Evolutionary conservation across 2,329 filamentous ascomycete genomes (phyloP).

Genomic region (Venturia effusa): DNA sequence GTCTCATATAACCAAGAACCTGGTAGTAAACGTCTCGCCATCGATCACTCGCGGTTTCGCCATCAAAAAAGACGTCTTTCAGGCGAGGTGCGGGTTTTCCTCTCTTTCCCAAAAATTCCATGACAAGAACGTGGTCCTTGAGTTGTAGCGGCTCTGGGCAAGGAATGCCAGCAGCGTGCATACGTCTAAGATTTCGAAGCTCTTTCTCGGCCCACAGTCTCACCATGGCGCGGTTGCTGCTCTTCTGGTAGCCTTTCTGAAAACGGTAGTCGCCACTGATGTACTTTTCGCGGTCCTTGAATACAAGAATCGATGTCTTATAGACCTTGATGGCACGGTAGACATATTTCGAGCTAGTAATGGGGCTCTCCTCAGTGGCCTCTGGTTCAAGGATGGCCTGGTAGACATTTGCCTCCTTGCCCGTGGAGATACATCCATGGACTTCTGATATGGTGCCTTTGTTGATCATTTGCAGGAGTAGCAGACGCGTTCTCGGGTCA

Average conservation of each 20-base stretch:
- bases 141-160: conserved; percentile 84
- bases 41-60: conserved; percentile 48
- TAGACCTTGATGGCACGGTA: conserved; percentile 96
- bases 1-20: conserved; percentile 77
- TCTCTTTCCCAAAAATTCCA: conserved; percentile 82
- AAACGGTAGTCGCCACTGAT: conserved; percentile 92
- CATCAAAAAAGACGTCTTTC: conserved; percentile 68
- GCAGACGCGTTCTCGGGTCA: conserved; percentile 89
- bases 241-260: conserved; percentile 82
- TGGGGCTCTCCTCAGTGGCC: conserved; percentile 37
- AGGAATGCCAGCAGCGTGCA: conserved; percentile 74
- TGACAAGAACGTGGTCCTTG: conserved; percentile 88
- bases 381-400: conserved; percentile 60
- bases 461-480: conserved; percentile 92
- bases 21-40: conserved; percentile 76
- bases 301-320: conserved; percentile 94
- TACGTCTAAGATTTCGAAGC: conserved; percentile 74
- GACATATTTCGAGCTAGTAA: conserved; percentile 32
- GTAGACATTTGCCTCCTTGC: conserved; percentile 98
- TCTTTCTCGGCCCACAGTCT: conserved; percentile 99
- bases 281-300: conserved; percentile 96
- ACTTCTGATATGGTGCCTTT: conserved; percentile 80
- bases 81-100: conserved; percentile 82
- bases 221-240: conserved; percentile 92
- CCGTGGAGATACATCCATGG: conserved; percentile 89